These are phyloP conservation scores for Volvox africanus DNA, from an alignment of 139 green algal species.

Conservation along the genomic window DNA sequence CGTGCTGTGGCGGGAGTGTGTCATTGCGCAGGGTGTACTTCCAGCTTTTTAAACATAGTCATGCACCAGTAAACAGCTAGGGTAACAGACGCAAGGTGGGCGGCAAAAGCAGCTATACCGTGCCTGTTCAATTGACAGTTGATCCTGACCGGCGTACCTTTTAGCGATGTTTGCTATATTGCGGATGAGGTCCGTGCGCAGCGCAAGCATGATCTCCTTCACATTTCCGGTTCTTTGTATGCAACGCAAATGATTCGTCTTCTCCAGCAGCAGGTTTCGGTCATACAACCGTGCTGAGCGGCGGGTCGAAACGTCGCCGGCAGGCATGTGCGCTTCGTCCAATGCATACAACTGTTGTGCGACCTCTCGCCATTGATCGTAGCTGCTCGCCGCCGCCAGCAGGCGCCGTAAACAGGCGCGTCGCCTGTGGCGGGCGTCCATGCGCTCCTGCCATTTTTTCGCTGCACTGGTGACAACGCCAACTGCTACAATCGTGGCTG, in stretches of 20 bases:
- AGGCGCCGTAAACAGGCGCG: slow-evolving; percentile 50
- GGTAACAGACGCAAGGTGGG: no score
- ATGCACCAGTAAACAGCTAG: no score
- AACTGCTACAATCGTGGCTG: slow-evolving; percentile 53
- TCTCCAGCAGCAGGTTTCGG: slow-evolving; percentile 84
- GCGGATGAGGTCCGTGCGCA: slow-evolving; percentile 93
- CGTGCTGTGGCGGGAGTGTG: no score
- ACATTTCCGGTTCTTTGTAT: slow-evolving; percentile 72
- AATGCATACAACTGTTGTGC: slow-evolving; percentile 73
- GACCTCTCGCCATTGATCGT: slow-evolving; percentile 77
- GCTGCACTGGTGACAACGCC: slow-evolving; percentile 32
- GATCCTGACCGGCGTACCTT: slow-evolving; percentile 46
- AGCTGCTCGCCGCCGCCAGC: slow-evolving; percentile 61
- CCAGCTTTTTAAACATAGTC: no score
- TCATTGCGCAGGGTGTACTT: no score
- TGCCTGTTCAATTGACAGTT: no score
- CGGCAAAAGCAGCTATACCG: no score
- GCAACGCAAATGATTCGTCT: slow-evolving; percentile 70
- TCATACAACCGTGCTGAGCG: slow-evolving; percentile 84
- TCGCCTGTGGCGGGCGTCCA: slow-evolving; percentile 57
- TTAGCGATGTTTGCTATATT: slow-evolving; percentile 96
- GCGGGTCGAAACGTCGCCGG: slow-evolving; percentile 1
- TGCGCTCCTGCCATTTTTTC: slow-evolving; percentile 48
- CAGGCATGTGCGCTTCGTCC: slow-evolving; percentile 51
- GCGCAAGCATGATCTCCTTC: slow-evolving; percentile 88